Conservation (phyloP, 1,139 yeast species). For the Saccharomyces hybrid region DNA sequence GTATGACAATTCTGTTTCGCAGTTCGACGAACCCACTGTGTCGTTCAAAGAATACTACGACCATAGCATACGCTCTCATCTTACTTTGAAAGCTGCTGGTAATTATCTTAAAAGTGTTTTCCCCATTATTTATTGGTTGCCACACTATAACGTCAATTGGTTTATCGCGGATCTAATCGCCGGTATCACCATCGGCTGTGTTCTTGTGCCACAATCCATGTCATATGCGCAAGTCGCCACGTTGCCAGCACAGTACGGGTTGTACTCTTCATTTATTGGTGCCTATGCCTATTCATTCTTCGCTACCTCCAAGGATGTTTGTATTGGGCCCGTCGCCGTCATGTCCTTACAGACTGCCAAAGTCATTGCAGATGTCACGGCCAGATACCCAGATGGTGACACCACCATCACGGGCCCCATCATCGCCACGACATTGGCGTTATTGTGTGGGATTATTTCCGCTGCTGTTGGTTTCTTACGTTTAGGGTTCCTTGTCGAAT, state of each 20-base stretch:
- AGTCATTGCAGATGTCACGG: constrained; percentile 60
- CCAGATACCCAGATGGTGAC: constrained; percentile 31
- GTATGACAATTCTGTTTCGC: constrained; percentile 12
- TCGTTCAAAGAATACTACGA: constrained; percentile 21
- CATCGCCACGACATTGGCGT: constrained; percentile 73
- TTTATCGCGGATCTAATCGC: constrained; percentile 77
- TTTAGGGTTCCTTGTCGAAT: constrained; percentile 80
- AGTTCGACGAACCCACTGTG: constrained; percentile 20
- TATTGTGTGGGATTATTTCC: constrained; percentile 80
- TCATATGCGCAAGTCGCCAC: constrained; percentile 87
- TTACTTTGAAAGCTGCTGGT: constrained; percentile 12
- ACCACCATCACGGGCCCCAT: constrained; percentile 43
- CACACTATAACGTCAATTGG: constrained; percentile 77
- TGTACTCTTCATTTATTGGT: constrained; percentile 88
- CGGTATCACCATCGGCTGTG: constrained; percentile 88
- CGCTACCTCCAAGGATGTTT: constrained; percentile 92
- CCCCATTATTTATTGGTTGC: constrained; percentile 76
- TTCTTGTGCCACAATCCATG: constrained; percentile 92
- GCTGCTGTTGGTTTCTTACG: constrained; percentile 75
- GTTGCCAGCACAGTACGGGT: constrained; percentile 73
- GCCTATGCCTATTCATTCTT: constrained; percentile 81
- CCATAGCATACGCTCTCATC: constrained; percentile 14
- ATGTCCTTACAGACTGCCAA: constrained; percentile 84
- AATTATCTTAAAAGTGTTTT: constrained; percentile 57
- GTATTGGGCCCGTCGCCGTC: constrained; percentile 95